Evolutionary conservation across 805 yeast genomes (phyloP), one percentile per base, ranked within the genome.

Genomic region (Wickerhamomyces xylosicus): DNA sequence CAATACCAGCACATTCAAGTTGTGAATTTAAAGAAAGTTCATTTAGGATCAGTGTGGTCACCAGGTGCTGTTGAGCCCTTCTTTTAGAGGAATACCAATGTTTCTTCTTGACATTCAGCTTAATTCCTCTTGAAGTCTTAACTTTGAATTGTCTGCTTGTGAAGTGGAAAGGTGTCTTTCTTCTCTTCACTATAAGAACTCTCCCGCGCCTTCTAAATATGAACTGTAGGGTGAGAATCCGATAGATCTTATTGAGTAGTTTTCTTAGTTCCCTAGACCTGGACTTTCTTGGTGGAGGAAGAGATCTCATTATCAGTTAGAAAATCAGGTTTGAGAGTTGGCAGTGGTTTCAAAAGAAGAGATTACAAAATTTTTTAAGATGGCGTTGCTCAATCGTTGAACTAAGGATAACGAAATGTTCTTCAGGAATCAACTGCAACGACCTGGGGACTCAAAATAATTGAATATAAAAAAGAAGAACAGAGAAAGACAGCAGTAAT

Each of bases 211-310:
- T 37, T 8, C 34, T 39, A 22, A 37, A 38, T 32, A 53, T 37
- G 35, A 44, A 50, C 32, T 42, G 38, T 5, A 53, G 34, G 3
- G 55, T 43, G 15, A 50, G 25, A 2, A 49, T 5, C 4, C 19
- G 16, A 38, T 49, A 49, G 3, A 53, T 9, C n/a, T 32, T 36
- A 10, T 36, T 41, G 18, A 52, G 36, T 8, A 52, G 19, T 14
- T 43, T 37, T 32, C 39, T 38, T 20, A 53, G 29, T 5, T 37
- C 16, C n/a, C 58, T 40, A 1, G 43, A 4, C 2, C 56, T 37
- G n/a, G 58, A 53, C 11, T 35, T 37, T 31, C 58, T 36, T 29
- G 58, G 58, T 5, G 43, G 49, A 20, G 58, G 58, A 4, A 53
- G 45, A 1, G 57, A 45, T 40, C 54, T 49, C 56, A 53, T 53